phyloP scores from a whole-genome alignment of 768 basidiomycete species.

The Lentinula aciculospora region DNA sequence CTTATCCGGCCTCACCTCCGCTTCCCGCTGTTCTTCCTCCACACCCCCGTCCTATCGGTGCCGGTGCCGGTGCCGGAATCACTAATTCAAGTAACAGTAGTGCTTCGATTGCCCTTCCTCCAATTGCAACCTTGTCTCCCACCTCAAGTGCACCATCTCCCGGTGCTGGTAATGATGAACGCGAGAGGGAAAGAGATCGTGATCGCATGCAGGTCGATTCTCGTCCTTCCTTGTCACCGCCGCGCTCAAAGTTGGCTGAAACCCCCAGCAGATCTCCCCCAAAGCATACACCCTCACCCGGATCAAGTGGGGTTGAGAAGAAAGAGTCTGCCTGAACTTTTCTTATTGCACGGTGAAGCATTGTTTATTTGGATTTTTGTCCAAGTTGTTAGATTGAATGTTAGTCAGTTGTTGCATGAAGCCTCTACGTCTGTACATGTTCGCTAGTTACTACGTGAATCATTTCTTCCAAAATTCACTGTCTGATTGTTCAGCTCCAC shows the following conservation, averaged over 20 bases:
- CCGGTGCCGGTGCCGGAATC: constrained; percentile 32
- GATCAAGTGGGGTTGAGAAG: constrained; percentile 5
- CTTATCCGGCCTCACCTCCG: constrained; percentile 47
- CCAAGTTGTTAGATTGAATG: not conserved
- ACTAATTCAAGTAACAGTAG: constrained; percentile 13
- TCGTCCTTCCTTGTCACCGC: constrained; percentile 9
- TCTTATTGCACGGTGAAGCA: not conserved
- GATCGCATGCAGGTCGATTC: constrained; percentile 44
- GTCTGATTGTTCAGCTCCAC: too few relatives aligned
- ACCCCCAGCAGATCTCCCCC: constrained; percentile 8
- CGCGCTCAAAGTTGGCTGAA: constrained; percentile 10
- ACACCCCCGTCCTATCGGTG: constrained; percentile 68
- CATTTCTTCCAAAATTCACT: too few relatives aligned
- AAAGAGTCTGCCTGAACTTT: not conserved
- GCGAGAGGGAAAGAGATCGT: constrained; percentile 18
- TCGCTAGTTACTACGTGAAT: too few relatives aligned
- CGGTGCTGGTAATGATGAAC: constrained; percentile 16
- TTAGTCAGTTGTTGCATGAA: not conserved
- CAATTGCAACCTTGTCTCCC: constrained; percentile 65
- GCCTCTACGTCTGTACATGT: not conserved
- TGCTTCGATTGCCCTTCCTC: constrained; percentile 50
- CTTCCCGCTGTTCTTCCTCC: constrained; percentile 62
- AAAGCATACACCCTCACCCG: constrained; percentile 8
- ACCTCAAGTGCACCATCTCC: constrained; percentile 53
- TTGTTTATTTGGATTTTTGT: not conserved